Conservation (phyloP, 2,329 filamentous ascomycete genomes). For the Alternaria solani region DNA sequence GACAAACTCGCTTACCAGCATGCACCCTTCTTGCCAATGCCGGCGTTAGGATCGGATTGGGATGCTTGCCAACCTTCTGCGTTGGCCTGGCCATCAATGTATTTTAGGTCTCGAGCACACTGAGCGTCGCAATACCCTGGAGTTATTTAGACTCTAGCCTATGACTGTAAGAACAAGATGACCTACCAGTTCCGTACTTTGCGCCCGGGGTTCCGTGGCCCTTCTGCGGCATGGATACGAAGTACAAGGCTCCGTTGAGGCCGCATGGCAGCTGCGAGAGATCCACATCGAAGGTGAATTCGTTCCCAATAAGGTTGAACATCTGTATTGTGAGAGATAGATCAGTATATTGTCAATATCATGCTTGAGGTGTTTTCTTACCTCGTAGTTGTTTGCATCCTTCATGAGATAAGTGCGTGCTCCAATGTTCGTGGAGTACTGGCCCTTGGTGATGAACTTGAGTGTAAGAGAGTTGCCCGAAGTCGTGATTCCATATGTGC, state of each 20-base stretch:
- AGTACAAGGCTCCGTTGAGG: slow-evolving; percentile 64
- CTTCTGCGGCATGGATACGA: slow-evolving; percentile 64
- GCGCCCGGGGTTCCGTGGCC: slow-evolving; percentile 59
- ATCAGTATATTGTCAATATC: neutral
- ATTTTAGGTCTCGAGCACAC: slow-evolving; percentile 57
- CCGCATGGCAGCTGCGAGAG: slow-evolving; percentile 71
- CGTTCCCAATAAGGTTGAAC: slow-evolving; percentile 47
- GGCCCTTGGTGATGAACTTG: slow-evolving; percentile 64
- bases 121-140: slow-evolving; percentile 52
- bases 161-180: neutral
- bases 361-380: neutral
- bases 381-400: slow-evolving; percentile 37
- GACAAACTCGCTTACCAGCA: slow-evolving; percentile 58
- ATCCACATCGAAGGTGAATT: slow-evolving; percentile 50
- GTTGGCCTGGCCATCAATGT: slow-evolving; percentile 61
- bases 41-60: slow-evolving; percentile 60
- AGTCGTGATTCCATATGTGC: slow-evolving; percentile 60
- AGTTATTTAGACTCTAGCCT: neutral
- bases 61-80: slow-evolving; percentile 63
- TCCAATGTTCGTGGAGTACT: slow-evolving; percentile 50
- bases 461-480: slow-evolving; percentile 62
- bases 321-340: slow-evolving; percentile 19
- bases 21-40: slow-evolving; percentile 62
- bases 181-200: slow-evolving; percentile 61
- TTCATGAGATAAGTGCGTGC: slow-evolving; percentile 49